phyloP scores from a whole-genome alignment of 2,329 filamentous ascomycete species.

The Verticillium nubilum region DNA sequence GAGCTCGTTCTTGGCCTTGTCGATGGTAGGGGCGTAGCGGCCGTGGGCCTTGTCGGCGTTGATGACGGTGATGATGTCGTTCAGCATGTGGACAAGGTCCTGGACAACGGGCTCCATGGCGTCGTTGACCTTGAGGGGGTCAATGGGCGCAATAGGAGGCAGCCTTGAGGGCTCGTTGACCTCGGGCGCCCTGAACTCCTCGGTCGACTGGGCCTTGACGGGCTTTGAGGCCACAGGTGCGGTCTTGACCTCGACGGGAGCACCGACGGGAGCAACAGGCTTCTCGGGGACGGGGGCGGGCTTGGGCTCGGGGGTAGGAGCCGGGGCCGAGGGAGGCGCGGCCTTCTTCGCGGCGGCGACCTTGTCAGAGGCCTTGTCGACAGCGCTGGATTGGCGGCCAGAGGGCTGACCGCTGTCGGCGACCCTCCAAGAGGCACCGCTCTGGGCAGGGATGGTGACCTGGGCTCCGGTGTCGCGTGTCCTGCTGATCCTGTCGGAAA shows the following conservation, averaged over 20 bases:
- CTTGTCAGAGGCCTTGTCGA: slow-evolving; percentile 27
- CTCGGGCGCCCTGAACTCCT: slow-evolving; percentile 49
- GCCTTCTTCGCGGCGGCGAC: slow-evolving; percentile 19
- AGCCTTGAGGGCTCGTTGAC: slow-evolving; percentile 61
- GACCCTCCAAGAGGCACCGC: slow-evolving; percentile 77
- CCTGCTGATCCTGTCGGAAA: slow-evolving; percentile 37
- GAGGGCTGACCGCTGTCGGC: slow-evolving; percentile 53
- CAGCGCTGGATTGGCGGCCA: slow-evolving; percentile 58
- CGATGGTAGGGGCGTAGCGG: slow-evolving; percentile 73
- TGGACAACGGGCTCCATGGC: slow-evolving; percentile 84
- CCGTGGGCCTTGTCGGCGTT: slow-evolving; percentile 77
- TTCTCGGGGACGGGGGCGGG: slow-evolving; percentile 10
- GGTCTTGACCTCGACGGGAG: slow-evolving; percentile 12
- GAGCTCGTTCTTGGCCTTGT: slow-evolving; percentile 81
- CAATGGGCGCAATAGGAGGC: slow-evolving; percentile 64
- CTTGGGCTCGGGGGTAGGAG: slow-evolving; percentile 1
- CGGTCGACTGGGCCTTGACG: slow-evolving; percentile 12
- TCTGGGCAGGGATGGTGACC: slow-evolving; percentile 79
- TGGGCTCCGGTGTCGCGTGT: slow-evolving; percentile 56
- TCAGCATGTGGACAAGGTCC: slow-evolving; percentile 90
- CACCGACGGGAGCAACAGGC: slow-evolving; percentile 22
- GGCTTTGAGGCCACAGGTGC: slow-evolving; percentile 12
- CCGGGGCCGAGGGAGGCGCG: slow-evolving; percentile 11
- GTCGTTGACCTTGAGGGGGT: slow-evolving; percentile 69
- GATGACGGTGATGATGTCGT: slow-evolving; percentile 90